These are phyloP conservation scores for Pyrenophora seminiperda DNA, from an alignment of 2,329 filamentous ascomycete genomes.

Conservation along the genomic window DNA sequence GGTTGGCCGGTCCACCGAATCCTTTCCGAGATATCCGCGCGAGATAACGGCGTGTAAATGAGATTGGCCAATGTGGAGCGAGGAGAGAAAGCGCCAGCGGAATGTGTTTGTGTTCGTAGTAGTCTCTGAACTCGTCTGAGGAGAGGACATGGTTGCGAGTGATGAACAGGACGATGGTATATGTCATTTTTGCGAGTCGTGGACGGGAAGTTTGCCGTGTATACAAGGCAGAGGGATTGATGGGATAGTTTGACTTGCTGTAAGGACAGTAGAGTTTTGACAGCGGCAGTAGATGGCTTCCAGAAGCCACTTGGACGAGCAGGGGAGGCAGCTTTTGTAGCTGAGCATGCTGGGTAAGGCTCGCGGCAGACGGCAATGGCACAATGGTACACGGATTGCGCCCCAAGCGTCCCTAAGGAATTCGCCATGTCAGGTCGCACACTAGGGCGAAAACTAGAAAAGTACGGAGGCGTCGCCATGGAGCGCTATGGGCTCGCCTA, in stretches of 20 bases:
- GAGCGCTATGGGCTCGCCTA: conserved; percentile 12
- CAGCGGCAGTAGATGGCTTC: conserved; percentile 13
- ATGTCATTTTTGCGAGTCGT: conserved; percentile 24
- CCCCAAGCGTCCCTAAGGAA: conserved; percentile 5
- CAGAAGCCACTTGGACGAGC: conserved; percentile 18
- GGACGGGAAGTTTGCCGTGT: background rate
- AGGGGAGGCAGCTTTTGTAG: conserved; percentile 16
- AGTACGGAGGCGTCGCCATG: conserved; percentile 11
- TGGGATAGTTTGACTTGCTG: background rate
- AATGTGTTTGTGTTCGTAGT: conserved; percentile 37
- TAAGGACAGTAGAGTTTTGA: conserved; percentile 10
- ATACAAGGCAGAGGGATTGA: background rate
- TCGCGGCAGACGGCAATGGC: too few relatives aligned
- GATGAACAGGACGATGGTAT: conserved; percentile 33
- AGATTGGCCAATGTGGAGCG: conserved; percentile 25
- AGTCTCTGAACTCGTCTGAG: conserved; percentile 32
- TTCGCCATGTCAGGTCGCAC: conserved; percentile 10
- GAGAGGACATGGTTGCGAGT: conserved; percentile 30
- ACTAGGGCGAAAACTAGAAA: conserved; percentile 15
- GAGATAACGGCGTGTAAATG: conserved; percentile 34
- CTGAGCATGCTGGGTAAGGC: background rate
- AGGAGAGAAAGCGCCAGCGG: conserved; percentile 30
- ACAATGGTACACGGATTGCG: conserved; percentile 3
- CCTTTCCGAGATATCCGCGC: conserved; percentile 33
- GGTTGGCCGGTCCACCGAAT: conserved; percentile 34